These are phyloP conservation scores for Glycyrrhiza uralensis DNA, from an alignment of 306 rosid species.

Conservation along the genomic window DNA sequence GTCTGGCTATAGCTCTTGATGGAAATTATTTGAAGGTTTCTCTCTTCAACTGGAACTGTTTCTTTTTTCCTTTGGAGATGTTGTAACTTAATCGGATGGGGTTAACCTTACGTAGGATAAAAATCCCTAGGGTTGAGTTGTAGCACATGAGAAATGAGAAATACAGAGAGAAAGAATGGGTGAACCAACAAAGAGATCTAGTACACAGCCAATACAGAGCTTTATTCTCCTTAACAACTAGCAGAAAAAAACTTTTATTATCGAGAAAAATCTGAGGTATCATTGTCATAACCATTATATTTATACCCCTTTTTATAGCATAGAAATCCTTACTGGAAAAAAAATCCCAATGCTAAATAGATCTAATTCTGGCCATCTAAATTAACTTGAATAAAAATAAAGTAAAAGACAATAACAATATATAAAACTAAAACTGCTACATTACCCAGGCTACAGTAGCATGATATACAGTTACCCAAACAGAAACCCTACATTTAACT, in stretches of 20 bases:
- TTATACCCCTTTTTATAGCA: constrained; percentile 7
- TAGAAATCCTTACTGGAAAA: neutral
- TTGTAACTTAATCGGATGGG: constrained; percentile 3
- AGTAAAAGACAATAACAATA: neutral
- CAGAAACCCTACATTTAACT: neutral
- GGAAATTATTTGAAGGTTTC: constrained; percentile 80
- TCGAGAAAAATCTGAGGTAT: neutral
- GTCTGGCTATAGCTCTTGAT: constrained; percentile 95
- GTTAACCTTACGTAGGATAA: neutral
- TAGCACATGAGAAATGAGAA: neutral
- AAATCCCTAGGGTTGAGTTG: neutral
- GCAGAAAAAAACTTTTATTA: neutral
- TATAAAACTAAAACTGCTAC: neutral
- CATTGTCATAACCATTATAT: neutral
- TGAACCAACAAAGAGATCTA: constrained; percentile 6
- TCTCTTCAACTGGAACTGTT: constrained; percentile 26
- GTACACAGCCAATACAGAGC: neutral
- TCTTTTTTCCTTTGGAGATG: neutral
- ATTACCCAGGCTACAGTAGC: neutral
- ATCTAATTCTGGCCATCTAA: neutral
- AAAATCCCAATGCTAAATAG: constrained; percentile 4
- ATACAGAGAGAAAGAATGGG: constrained; percentile 2
- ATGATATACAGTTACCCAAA: neutral
- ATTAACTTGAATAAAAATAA: neutral
- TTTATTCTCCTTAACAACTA: neutral